Evolutionary conservation across 2,329 filamentous ascomycete genomes (phyloP).

Genomic region (Corynespora cassiicola): DNA sequence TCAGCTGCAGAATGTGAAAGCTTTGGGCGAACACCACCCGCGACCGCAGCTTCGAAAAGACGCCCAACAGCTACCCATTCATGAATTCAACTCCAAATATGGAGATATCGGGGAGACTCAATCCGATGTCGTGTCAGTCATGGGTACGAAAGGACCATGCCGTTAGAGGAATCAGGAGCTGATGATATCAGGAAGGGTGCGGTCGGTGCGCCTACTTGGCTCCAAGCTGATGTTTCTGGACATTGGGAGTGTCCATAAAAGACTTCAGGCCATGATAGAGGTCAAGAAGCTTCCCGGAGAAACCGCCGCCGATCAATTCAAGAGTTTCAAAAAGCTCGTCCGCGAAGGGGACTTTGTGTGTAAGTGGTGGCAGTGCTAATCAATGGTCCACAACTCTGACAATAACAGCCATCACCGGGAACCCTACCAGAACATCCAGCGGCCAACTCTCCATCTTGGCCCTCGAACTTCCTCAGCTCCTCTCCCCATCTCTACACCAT

Average conservation of each 20-base stretch:
- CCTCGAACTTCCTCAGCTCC: slow-evolving; percentile 69
- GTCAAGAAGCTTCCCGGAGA: slow-evolving; percentile 63
- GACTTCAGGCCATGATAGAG: slow-evolving; percentile 79
- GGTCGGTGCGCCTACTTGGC: slow-evolving; percentile 73
- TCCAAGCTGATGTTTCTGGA: slow-evolving; percentile 86
- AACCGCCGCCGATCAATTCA: slow-evolving; percentile 54
- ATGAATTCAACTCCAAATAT: slow-evolving; percentile 38
- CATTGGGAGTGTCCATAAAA: slow-evolving; percentile 73
- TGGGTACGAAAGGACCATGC: slow-evolving; percentile 32
- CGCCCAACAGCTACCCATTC: slow-evolving; percentile 26
- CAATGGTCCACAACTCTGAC: slow-evolving; percentile 15
- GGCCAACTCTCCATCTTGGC: slow-evolving; percentile 80
- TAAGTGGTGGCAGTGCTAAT: slow-evolving; percentile 54
- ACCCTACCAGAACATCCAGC: slow-evolving; percentile 70
- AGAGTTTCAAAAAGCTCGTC: slow-evolving; percentile 68
- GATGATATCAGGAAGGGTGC: slow-evolving; percentile 71
- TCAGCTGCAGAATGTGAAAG: slow-evolving; percentile 59
- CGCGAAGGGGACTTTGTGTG: slow-evolving; percentile 85
- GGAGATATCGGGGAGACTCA: slow-evolving; percentile 31
- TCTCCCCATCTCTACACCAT: slow-evolving; percentile 80
- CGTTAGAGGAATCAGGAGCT: slow-evolving; percentile 16
- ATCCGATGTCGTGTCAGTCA: slow-evolving; percentile 38
- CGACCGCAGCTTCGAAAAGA: slow-evolving; percentile 41
- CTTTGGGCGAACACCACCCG: slow-evolving; percentile 64
- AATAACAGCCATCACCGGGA: slow-evolving; percentile 68